Conservation (phyloP, 2,329 filamentous ascomycete genomes). For the Trichoderma semiorbis region DNA sequence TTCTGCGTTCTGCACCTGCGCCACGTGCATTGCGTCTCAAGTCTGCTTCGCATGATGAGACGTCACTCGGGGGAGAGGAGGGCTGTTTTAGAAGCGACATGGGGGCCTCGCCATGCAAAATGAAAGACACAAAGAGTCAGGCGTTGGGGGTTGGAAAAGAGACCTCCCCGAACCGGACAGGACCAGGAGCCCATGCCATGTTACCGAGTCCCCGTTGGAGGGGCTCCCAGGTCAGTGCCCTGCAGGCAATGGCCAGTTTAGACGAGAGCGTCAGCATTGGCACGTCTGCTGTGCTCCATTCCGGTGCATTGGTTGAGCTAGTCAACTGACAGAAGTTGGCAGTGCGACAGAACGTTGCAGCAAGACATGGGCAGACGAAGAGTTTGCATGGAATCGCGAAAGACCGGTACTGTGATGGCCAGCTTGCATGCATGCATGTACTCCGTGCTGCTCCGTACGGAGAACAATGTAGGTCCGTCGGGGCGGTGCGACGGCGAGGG, state of each 20-base stretch:
- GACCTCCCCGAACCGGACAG: neutral
- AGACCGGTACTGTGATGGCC: neutral
- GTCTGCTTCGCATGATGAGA: slow-evolving; percentile 14
- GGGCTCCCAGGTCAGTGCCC: neutral
- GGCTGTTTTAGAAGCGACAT: neutral
- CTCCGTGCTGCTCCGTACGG: neutral
- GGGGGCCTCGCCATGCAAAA: neutral
- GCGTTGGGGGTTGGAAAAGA: neutral
- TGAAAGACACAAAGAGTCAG: neutral
- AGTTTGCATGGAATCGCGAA: neutral
- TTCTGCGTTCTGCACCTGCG: neutral
- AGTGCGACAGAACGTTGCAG: slow-evolving; percentile 5
- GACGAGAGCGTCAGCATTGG: neutral
- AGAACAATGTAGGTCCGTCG: neutral
- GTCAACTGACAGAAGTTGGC: slow-evolving; percentile 6
- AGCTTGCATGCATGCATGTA: neutral
- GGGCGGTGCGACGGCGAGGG: slow-evolving; percentile 7
- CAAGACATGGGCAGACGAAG: neutral
- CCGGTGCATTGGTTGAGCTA: slow-evolving; percentile 3
- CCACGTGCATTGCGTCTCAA: slow-evolving; percentile 9
- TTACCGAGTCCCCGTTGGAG: neutral
- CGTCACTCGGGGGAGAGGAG: neutral
- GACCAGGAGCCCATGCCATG: neutral
- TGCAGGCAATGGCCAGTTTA: neutral
- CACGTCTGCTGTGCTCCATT: slow-evolving; percentile 11